A percentile compares a stretch with the other conserved stretches of the same genome.
These are phyloP conservation scores for Stereocaulon alpinum DNA, from an alignment of 495 filamentous ascomycete genomes.

Conservation along the genomic window DNA sequence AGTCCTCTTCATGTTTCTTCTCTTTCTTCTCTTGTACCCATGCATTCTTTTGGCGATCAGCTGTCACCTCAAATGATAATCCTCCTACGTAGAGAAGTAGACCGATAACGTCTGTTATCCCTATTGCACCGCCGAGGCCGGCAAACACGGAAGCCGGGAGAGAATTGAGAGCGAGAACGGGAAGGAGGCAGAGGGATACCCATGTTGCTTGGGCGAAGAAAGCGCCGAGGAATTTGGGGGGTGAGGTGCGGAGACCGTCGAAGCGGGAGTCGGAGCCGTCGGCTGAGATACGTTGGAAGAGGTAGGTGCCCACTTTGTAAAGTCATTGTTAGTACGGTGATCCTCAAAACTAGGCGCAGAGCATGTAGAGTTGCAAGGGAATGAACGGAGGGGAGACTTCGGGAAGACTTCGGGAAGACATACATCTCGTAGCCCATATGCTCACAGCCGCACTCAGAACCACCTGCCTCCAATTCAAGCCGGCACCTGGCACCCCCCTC, in stretches of 20 bases:
- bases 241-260: slow-evolving; percentile 44
- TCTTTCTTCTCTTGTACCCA: slow-evolving; percentile 46
- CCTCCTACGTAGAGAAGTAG: slow-evolving; percentile 44
- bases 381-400: no score
- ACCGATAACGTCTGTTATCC: slow-evolving; percentile 42
- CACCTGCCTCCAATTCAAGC: slow-evolving; percentile 52
- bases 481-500: slow-evolving; percentile 24
- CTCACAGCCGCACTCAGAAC: slow-evolving; percentile 44
- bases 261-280: slow-evolving; percentile 50
- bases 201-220: slow-evolving; percentile 52
- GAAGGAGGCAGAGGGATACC: slow-evolving; percentile 52
- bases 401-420: slow-evolving; percentile 16
- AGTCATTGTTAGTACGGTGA: not conserved
- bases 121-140: slow-evolving; percentile 29
- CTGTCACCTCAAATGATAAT: slow-evolving; percentile 46
- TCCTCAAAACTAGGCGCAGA: no score
- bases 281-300: slow-evolving; percentile 44
- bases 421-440: slow-evolving; percentile 49
- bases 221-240: slow-evolving; percentile 41
- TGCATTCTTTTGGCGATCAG: slow-evolving; percentile 48
- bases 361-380: no score
- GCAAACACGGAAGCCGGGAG: slow-evolving; percentile 41
- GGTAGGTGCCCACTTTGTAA: slow-evolving; percentile 44
- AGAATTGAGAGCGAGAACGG: slow-evolving; percentile 48
- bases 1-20: slow-evolving; percentile 53